A percentile compares a stretch with the other conserved stretches of the same genome.
Conservation (phyloP, 1,139 yeast genomes). For the Blastobotrys malaysiensis region DNA sequence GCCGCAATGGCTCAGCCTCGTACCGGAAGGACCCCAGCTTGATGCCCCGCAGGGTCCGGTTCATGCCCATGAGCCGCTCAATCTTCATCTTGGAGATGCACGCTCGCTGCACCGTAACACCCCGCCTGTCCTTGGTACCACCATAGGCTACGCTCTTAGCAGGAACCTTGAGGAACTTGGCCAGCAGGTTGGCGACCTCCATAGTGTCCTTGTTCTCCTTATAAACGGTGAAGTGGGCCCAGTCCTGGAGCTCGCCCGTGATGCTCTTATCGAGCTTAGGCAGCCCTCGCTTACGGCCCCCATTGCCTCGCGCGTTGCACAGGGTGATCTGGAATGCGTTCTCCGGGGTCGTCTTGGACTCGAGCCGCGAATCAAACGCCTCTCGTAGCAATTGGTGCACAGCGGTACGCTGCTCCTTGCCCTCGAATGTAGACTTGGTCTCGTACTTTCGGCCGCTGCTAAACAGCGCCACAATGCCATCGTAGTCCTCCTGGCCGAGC, state of each 20-base stretch:
- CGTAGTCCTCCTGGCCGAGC: constrained; percentile 50
- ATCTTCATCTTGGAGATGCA: constrained; percentile 67
- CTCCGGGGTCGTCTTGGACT: constrained; percentile 66
- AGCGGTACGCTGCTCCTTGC: constrained; percentile 65
- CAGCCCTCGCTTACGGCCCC: constrained; percentile 24
- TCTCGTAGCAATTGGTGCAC: constrained; percentile 73
- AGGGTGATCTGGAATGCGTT: constrained; percentile 38
- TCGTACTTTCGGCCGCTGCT: constrained; percentile 54
- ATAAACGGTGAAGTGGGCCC: constrained; percentile 72
- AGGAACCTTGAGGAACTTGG: constrained; percentile 69
- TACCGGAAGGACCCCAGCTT: constrained; percentile 74
- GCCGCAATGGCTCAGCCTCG: constrained; percentile 52
- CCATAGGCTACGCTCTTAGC: constrained; percentile 70
- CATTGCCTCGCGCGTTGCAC: constrained; percentile 14
- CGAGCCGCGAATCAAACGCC: constrained; percentile 69
- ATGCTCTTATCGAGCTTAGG: constrained; percentile 19
- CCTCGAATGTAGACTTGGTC: constrained; percentile 53
- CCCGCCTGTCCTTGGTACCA: constrained; percentile 96
- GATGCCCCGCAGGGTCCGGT: constrained; percentile 67
- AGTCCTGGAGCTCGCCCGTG: constrained; percentile 62
- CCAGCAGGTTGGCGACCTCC: constrained; percentile 78
- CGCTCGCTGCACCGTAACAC: constrained; percentile 84
- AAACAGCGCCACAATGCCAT: constrained; percentile 50
- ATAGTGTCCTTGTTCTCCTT: constrained; percentile 96
- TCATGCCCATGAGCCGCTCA: constrained; percentile 73